Evolutionary conservation across 148 eudicot genomes (phyloP).

Genomic region (Rhododendron ferrugineum): DNA sequence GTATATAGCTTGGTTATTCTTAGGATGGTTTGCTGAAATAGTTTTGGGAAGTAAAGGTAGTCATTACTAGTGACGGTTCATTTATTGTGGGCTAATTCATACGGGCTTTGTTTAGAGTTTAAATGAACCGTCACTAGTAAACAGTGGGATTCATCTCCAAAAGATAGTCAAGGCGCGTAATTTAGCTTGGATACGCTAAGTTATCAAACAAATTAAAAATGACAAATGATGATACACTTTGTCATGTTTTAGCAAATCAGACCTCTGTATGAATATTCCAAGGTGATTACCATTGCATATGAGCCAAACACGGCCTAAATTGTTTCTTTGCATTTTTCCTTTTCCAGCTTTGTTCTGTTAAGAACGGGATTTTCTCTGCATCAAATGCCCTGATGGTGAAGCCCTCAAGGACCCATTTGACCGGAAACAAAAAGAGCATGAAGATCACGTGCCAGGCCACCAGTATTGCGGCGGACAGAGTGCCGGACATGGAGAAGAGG

Average conservation of each 20-base stretch:
- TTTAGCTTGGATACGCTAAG: not conserved
- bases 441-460: constrained; percentile 58
- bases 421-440: constrained; percentile 32
- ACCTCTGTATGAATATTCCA: not conserved
- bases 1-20: not conserved
- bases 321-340: not conserved
- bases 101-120: not conserved
- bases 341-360: constrained; percentile 52
- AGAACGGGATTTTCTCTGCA: constrained; percentile 46
- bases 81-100: not conserved
- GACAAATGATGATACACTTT: not conserved
- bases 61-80: no score
- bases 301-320: not conserved
- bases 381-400: constrained; percentile 3
- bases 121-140: not conserved
- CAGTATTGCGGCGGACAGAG: constrained; percentile 66
- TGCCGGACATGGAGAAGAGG: constrained; percentile 82
- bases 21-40: not conserved
- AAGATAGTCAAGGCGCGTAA: not conserved
- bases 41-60: no score
- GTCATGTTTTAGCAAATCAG: not conserved
- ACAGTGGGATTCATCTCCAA: not conserved
- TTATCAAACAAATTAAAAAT: not conserved
- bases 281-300: not conserved
- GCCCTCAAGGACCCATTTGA: constrained; percentile 17